A percentile compares a stretch with the other conserved stretches of the same genome.
Conservation (phyloP, 2,329 filamentous ascomycete genomes). For the Lachnellula suecica region DNA sequence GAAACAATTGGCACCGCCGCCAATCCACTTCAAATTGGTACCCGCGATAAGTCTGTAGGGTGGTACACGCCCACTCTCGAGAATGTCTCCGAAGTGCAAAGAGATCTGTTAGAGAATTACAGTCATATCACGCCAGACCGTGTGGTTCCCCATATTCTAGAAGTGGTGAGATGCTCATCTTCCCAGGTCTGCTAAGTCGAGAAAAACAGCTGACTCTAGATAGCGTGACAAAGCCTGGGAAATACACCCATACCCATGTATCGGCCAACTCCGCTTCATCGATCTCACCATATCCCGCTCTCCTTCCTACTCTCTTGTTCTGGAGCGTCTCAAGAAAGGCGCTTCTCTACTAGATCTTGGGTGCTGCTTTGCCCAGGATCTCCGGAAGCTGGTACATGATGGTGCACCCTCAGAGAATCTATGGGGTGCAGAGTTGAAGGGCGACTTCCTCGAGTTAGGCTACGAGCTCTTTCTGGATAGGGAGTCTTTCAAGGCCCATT, state of each 20-base stretch:
- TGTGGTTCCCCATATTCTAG: slow-evolving; percentile 11
- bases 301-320: slow-evolving; percentile 13
- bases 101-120: slow-evolving; percentile 18
- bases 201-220: not conserved
- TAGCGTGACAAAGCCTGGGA: slow-evolving; percentile 23
- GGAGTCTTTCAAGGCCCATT: slow-evolving; percentile 29
- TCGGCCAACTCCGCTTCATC: slow-evolving; percentile 23
- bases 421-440: slow-evolving; percentile 33
- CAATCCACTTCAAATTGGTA: slow-evolving; percentile 3
- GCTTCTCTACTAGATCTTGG: slow-evolving; percentile 37
- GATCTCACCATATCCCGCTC: slow-evolving; percentile 11
- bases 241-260: slow-evolving; percentile 24
- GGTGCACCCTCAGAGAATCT: slow-evolving; percentile 33
- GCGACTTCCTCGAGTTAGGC: slow-evolving; percentile 36
- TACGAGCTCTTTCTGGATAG: slow-evolving; percentile 39
- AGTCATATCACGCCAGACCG: slow-evolving; percentile 8
- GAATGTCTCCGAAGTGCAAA: slow-evolving; percentile 4
- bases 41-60: slow-evolving; percentile 7
- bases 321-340: slow-evolving; percentile 13
- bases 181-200: not conserved
- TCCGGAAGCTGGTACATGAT: slow-evolving; percentile 37
- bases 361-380: slow-evolving; percentile 39
- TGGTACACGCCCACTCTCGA: slow-evolving; percentile 14
- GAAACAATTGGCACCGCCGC: not conserved
- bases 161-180: slow-evolving; percentile 10